Base-by-base conservation (phyloP, 148 eudicot species). In the Nepenthes gracilis region DNA sequence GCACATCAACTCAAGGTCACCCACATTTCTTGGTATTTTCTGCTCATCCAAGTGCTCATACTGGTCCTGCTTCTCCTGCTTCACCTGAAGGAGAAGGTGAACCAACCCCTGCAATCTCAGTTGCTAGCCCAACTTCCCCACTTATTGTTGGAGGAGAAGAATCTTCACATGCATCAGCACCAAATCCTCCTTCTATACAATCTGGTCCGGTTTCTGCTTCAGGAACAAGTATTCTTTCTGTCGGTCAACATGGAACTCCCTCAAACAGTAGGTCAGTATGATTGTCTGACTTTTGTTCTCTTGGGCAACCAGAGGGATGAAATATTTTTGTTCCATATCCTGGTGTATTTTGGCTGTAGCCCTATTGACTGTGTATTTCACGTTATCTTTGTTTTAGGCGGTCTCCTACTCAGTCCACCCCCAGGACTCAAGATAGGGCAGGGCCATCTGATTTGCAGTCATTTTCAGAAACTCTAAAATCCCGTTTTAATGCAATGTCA, bases 361-460 rank as follows among this genome's bases (percentile, higher is more conserved):
- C 8, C n/a, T 6, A 2, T 52, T 35, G 35, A 55, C 8, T 33
- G 36, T 9, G 8, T 33, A 6, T 32, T 32, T 49, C 53, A n/a
- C 1, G 10, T 49, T 49, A 1, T 10, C 10, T 62, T 13, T 35
- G 12, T 58, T 63, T 23, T 62, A 74, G 75, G 63, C 80, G 85
- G 70, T 75, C 84, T 70, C 81, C 85, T 35, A 64, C 57, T 67
- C 90, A 70, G 57, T 73, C 86, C 49, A 80, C 90, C 40, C 86
- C 84, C 9, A 60, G 63, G 61, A 65, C 65, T 75, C 81, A 88
- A 68, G 94, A 86, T 67, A 74, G 80, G 64, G 91, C 91, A 51
- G 95, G 98, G 57, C 88, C 96, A 61, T 93, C 98, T n/a, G 95
- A 93, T 61, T 67, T 85, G 33, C 90, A 88, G 38, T 82, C 98